Evolutionary conservation across 1,284 basidiomycete genomes (phyloP), one percentile per base, ranked within the genome.

Genomic region (Caloboletus firmus): DNA sequence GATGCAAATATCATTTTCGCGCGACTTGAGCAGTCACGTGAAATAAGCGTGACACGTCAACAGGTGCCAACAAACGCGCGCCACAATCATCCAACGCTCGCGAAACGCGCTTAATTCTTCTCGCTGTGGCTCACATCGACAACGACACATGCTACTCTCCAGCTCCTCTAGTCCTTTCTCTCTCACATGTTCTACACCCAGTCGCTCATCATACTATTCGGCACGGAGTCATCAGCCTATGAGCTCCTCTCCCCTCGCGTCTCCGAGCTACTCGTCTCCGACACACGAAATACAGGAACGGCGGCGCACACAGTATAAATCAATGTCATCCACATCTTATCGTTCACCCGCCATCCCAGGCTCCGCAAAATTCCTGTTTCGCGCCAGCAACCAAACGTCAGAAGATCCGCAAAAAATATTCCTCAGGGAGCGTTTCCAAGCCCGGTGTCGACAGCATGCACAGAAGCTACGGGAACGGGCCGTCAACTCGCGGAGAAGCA

Each of bases 341-440:
- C 66, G 49, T 17, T 43, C 52, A 1, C 32, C 62, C 4, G 20
- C 36, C 13, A 22, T 39, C 1, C 37, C 50, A 7, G 1, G 49
- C 11, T 62, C 70, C 15, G 58, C 66, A 11, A 59, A 67, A 48
- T 40, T 65, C 35, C 45, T 55, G 53, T 56, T 62, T 42, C 39
- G 59, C 39, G 13, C 18, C 17, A 35, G 44, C 0, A 52, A 5
- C 40, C 64, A 49, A 54, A 60, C 53, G 12, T 54, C 58, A 12
- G 64, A 70, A 31, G 78, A 79, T 1, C 66, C 76, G 1, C 71
- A 76, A 55, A 81, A 79, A 49, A 58, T 70, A 4, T 76, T 89
- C 40, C 68, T 89, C 42, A 71, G 84, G 22, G 80, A 84, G 46
- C 78, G 80, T n/a, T 80, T 89, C 62, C 79, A 78, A 60, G 78